Percentiles rank a stretch among this genome's conserved stretches.
Conservation (phyloP, 257 asterid genomes). For the Euphrasia confusa region DNA sequence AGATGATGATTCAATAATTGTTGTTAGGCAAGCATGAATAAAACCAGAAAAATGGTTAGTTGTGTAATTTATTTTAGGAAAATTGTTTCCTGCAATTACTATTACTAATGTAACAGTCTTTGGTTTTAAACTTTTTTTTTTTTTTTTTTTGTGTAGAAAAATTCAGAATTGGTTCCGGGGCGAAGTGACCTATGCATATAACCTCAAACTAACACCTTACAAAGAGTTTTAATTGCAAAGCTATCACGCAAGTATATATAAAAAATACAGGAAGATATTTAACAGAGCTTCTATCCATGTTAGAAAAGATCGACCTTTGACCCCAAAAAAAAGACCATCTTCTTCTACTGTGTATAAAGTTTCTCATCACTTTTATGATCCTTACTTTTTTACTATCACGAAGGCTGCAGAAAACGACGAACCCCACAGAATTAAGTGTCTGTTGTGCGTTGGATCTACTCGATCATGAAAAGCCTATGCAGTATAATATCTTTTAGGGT, state of each 20-base stretch:
- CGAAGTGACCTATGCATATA: background rate
- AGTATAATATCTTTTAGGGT: conserved; percentile 16
- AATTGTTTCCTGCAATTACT: background rate
- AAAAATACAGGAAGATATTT: conserved; percentile 23
- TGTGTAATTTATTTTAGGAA: too few species aligned
- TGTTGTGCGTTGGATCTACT: conserved; percentile 22
- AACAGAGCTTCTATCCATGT: conserved; percentile 25
- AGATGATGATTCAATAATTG: too few species aligned
- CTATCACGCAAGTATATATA: conserved; percentile 1
- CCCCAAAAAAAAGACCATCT: conserved; percentile 24
- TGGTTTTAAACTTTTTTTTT: too few species aligned
- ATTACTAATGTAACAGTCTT: too few species aligned
- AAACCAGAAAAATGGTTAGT: too few species aligned
- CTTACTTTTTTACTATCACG: conserved; percentile 21
- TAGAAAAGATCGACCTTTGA: conserved; percentile 19
- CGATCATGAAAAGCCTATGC: conserved; percentile 16
- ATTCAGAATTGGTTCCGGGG: background rate
- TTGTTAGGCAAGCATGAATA: too few species aligned
- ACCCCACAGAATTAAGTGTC: conserved; percentile 14
- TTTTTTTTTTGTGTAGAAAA: background rate
- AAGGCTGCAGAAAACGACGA: conserved; percentile 22
- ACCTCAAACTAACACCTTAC: background rate
- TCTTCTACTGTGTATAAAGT: conserved; percentile 29
- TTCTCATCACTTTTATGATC: conserved; percentile 19
- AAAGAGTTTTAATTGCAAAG: conserved; percentile 7